Base-by-base conservation (phyloP, 2,329 filamentous ascomycete species). In the Calonectria fujianensis region DNA sequence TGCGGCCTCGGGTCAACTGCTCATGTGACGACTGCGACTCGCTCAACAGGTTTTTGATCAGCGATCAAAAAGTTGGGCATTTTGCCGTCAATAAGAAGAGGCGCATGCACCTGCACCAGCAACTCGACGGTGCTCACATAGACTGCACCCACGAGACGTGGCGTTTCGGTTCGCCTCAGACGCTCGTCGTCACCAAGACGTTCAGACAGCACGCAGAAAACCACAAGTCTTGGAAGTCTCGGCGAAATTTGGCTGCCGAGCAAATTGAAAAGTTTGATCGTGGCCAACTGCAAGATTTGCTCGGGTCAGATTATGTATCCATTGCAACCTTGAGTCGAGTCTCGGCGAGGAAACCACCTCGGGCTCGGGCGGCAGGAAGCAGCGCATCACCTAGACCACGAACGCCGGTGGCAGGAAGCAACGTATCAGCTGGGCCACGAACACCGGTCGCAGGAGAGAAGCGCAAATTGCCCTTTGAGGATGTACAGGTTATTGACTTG, bases 1-100 rank as follows among this genome's bases (percentile, higher is more conserved):
- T n/a, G 4, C 69, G 74, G 16, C 61, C 35, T 11, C 18, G 20
- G 4, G 74, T 79, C 35, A 1, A 20, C 11, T 84, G 82, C 69
- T 0, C 2, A 8, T 85, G 84, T 51, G 0, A 0, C 9, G 78
- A 82, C 61, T 85, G 84, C 69, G 5, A 3, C 1, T 0, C 5
- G 0, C 72, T 85, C 9, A 82, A 82, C 64, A 7, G 1, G 0
- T 85, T 85, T 73, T 81, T 85, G 16, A 27, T 31, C 11, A 52
- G 74, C 32, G 65, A 72, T 16, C 24, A 57, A 6, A 11, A 72
- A 18, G 52, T 74, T 14, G 66, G 32, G 4, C 64, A 27, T 0
- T 80, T 83, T 48, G 0, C 70, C 13, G 48, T 81, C 13, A 70
- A 32, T 18, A 74, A 80, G 35, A 8, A 50, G 20, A 72, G 74